phyloP scores from a whole-genome alignment of 1,139 yeast species.

The Schwanniomyces etchellsii region DNA sequence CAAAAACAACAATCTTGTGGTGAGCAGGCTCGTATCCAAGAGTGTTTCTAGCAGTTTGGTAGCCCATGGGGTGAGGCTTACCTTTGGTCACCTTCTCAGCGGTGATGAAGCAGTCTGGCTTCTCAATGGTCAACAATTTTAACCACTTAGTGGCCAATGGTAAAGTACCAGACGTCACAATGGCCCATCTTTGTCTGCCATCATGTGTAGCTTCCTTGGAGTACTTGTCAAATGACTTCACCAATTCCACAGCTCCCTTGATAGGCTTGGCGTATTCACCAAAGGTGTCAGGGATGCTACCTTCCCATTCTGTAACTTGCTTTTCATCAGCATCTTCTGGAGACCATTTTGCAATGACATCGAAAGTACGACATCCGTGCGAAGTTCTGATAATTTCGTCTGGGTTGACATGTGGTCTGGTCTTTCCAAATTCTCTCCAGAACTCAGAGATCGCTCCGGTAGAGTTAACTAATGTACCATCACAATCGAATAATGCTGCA shows the following conservation, averaged over 20 bases:
- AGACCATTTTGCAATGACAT: slow-evolving; percentile 67
- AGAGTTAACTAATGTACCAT: slow-evolving; percentile 79
- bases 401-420: slow-evolving; percentile 66
- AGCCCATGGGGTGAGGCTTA: slow-evolving; percentile 83
- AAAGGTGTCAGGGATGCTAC: slow-evolving; percentile 63
- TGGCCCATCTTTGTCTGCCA: slow-evolving; percentile 62
- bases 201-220: slow-evolving; percentile 37
- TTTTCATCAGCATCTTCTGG: slow-evolving; percentile 68
- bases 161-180: slow-evolving; percentile 78
- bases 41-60: slow-evolving; percentile 57
- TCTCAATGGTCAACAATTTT: slow-evolving; percentile 51
- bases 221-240: slow-evolving; percentile 44
- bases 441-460: slow-evolving; percentile 78
- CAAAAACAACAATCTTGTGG: slow-evolving; percentile 65
- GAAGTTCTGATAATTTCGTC: slow-evolving; percentile 66
- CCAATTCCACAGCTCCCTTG: slow-evolving; percentile 66
- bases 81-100: slow-evolving; percentile 75
- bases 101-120: slow-evolving; percentile 72
- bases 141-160: slow-evolving; percentile 80
- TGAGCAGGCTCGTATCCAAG: slow-evolving; percentile 43
- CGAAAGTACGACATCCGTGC: slow-evolving; percentile 81
- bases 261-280: slow-evolving; percentile 70
- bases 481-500: slow-evolving; percentile 70
- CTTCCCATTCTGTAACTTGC: slow-evolving; percentile 66
- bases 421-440: slow-evolving; percentile 70